A percentile compares a stretch with the other conserved stretches of the same genome.
Evolutionary conservation across 2,329 filamentous ascomycete species (phyloP).

Genomic region (Cadophora sp.): DNA sequence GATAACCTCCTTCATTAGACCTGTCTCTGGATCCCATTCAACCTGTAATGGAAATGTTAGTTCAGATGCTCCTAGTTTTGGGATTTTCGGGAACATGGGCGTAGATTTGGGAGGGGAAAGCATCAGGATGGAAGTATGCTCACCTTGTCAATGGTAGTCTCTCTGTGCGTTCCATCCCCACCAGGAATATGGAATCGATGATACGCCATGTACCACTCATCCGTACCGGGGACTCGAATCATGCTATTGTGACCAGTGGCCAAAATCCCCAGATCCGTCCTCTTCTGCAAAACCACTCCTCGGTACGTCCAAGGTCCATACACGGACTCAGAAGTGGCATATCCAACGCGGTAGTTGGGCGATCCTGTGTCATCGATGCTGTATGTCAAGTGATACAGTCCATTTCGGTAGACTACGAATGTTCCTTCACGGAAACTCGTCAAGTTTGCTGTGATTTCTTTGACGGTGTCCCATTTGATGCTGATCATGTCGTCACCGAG

Average conservation of each 20-base stretch:
- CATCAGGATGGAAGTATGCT: not conserved
- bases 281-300: slow-evolving; percentile 21
- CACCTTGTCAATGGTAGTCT: slow-evolving; percentile 22
- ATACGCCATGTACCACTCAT: slow-evolving; percentile 25
- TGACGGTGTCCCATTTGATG: slow-evolving; percentile 21
- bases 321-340: slow-evolving; percentile 5
- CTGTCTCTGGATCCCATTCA: slow-evolving; percentile 17
- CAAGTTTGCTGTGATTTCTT: slow-evolving; percentile 18
- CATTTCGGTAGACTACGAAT: slow-evolving; percentile 18
- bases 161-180: slow-evolving; percentile 17
- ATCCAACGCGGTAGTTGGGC: slow-evolving; percentile 19
- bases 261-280: slow-evolving; percentile 14
- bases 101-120: not conserved
- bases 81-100: not conserved
- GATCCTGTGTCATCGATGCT: slow-evolving; percentile 21
- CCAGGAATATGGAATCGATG: slow-evolving; percentile 22
- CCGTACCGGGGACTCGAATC: slow-evolving; percentile 15
- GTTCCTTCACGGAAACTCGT: slow-evolving; percentile 17
- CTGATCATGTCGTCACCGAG: slow-evolving; percentile 11
- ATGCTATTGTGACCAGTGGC: slow-evolving; percentile 21
- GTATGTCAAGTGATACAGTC: slow-evolving; percentile 23
- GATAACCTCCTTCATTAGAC: slow-evolving; percentile 16
- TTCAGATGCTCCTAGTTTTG: too few relatives aligned
- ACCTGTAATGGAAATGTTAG: not conserved
- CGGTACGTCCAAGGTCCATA: slow-evolving; percentile 19